A percentile compares a stretch with the other conserved stretches of the same genome.
phyloP scores from a whole-genome alignment of 1,284 basidiomycete genomes.

The Pterulicium gracile region DNA sequence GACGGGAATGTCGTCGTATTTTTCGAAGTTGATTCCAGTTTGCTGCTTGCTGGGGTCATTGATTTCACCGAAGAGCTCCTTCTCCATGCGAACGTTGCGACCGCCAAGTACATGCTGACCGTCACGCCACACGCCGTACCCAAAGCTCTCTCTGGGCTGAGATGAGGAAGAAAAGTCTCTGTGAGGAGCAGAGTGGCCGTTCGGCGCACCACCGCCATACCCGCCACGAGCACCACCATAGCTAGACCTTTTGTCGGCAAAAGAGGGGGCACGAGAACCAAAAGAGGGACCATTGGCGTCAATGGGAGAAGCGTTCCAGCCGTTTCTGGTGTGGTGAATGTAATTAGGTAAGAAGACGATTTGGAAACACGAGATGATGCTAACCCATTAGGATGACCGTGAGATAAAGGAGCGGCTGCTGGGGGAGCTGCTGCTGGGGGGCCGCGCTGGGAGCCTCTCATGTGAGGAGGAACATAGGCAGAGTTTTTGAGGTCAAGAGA shows the following conservation, averaged over 20 bases:
- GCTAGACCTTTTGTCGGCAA: no score
- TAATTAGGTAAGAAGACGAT: slow-evolving; percentile 10
- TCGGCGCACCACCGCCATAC: slow-evolving; percentile 31
- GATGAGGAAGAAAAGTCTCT: no score
- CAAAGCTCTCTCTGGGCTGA: slow-evolving; percentile 40
- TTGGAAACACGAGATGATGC: slow-evolving; percentile 15
- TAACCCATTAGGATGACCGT: slow-evolving; percentile 37
- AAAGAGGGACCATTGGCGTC: slow-evolving; percentile 43
- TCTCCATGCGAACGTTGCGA: slow-evolving; percentile 83
- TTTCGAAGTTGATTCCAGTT: slow-evolving; percentile 99
- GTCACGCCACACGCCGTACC: slow-evolving; percentile 83
- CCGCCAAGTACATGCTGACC: slow-evolving; percentile 77
- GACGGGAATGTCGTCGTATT: slow-evolving; percentile 99
- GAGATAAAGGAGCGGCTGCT: slow-evolving; percentile 46
- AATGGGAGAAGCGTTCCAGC: slow-evolving; percentile 63
- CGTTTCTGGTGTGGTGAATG: slow-evolving; percentile 31
- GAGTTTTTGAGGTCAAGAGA: slow-evolving; percentile 74
- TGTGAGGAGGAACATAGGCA: slow-evolving; percentile 89
- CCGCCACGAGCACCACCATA: neutral
- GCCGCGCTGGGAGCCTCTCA: slow-evolving; percentile 76
- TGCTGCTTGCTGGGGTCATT: slow-evolving; percentile 79
- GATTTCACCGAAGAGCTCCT: slow-evolving; percentile 90
- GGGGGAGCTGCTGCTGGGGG: no score
- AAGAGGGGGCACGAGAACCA: no score
- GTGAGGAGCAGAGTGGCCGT: no score